Evolutionary conservation across 2,329 filamentous ascomycete genomes (phyloP).

Genomic region (Sporothrix variecibatus): DNA sequence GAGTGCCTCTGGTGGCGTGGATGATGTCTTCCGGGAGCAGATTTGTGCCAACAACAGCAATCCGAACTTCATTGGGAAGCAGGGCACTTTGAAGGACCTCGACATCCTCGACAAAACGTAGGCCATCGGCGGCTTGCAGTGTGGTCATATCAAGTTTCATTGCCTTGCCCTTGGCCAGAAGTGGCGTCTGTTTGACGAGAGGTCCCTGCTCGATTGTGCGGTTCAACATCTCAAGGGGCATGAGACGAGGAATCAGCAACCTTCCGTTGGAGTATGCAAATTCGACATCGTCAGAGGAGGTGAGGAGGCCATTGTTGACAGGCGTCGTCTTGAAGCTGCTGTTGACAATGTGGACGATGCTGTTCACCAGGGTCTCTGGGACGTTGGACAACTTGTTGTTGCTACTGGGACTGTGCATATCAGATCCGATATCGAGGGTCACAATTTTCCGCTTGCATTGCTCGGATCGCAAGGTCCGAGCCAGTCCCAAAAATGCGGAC

Average conservation of each 20-base stretch:
- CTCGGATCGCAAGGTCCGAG: constrained; percentile 53
- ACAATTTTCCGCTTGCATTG: constrained; percentile 47
- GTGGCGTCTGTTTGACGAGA: neutral
- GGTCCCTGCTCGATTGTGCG: constrained; percentile 44
- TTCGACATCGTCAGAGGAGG: constrained; percentile 38
- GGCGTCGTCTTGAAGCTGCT: neutral
- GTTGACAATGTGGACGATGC: neutral
- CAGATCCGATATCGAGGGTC: constrained; percentile 45
- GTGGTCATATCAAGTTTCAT: constrained; percentile 30
- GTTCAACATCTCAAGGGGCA: constrained; percentile 46
- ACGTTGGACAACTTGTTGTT: neutral
- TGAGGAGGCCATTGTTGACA: constrained; percentile 24
- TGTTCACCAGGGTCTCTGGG: neutral
- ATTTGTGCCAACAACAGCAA: constrained; percentile 43
- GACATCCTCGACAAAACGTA: constrained; percentile 31
- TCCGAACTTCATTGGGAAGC: constrained; percentile 41
- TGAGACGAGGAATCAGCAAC: constrained; percentile 46
- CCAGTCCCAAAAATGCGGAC: constrained; percentile 48
- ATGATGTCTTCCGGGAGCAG: constrained; percentile 44
- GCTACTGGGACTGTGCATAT: neutral
- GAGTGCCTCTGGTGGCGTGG: constrained; percentile 29
- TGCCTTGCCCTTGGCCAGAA: neutral
- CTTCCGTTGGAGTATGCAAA: constrained; percentile 35
- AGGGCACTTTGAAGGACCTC: constrained; percentile 30
- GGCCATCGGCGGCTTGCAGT: constrained; percentile 25